phyloP scores from a whole-genome alignment of 306 rosid species.

The Quercus glauca region DNA sequence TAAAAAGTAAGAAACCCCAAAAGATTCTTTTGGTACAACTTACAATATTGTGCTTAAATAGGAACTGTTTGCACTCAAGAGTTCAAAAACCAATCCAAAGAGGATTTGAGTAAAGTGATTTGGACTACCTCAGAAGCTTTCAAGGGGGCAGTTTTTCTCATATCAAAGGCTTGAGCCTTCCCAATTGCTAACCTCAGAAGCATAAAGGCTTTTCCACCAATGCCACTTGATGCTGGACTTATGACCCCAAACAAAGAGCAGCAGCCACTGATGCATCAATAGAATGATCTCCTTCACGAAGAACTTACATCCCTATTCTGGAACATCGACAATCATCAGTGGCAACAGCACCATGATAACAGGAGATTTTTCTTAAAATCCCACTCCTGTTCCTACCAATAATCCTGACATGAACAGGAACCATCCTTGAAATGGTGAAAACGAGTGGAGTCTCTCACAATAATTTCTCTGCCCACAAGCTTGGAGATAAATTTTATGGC shows the following conservation, averaged over 20 bases:
- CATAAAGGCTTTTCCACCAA: slow-evolving; percentile 87
- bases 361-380: slow-evolving; percentile 7
- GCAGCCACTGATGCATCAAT: slow-evolving; percentile 85
- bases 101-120: slow-evolving; percentile 1
- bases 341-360: slow-evolving; percentile 64
- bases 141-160: slow-evolving; percentile 83
- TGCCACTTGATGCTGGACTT: slow-evolving; percentile 82
- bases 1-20: not conserved
- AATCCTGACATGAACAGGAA: slow-evolving; percentile 76
- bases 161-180: slow-evolving; percentile 51
- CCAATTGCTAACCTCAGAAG: slow-evolving; percentile 49
- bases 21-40: not conserved
- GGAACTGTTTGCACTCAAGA: not conserved
- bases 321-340: slow-evolving; percentile 71
- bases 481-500: slow-evolving; percentile 84
- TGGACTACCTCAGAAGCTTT: slow-evolving; percentile 60
- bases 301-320: slow-evolving; percentile 50
- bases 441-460: slow-evolving; percentile 73
- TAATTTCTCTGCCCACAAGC: slow-evolving; percentile 79
- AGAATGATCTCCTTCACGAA: slow-evolving; percentile 66
- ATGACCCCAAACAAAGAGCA: slow-evolving; percentile 81
- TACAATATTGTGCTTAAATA: not conserved
- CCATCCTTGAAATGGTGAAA: slow-evolving; percentile 88
- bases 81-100: not conserved
- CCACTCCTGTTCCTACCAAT: slow-evolving; percentile 53